phyloP scores from a whole-genome alignment of 1,284 basidiomycete species.

The Ganoderma leucocontextum region DNA sequence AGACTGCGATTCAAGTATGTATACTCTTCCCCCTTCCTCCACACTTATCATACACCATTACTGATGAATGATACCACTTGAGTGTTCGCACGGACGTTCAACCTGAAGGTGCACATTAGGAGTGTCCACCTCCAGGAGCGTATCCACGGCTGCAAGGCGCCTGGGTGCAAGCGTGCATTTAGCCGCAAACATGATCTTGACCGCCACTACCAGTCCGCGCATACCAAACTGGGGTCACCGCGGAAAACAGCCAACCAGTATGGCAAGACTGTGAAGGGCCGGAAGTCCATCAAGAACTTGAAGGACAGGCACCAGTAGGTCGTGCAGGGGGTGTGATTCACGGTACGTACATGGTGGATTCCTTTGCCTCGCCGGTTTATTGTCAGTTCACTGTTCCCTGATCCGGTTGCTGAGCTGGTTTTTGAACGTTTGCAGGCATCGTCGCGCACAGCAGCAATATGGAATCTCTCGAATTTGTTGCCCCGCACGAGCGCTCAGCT shows the following conservation, averaged over 20 bases:
- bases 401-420: neutral
- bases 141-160: slow-evolving; percentile 7
- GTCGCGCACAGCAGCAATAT: slow-evolving; percentile 15
- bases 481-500: slow-evolving; percentile 10
- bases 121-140: slow-evolving; percentile 22
- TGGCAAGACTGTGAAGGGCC: neutral
- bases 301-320: neutral
- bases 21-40: neutral
- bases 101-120: slow-evolving; percentile 24
- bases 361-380: too few relatives aligned
- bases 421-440: neutral
- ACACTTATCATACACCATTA: neutral
- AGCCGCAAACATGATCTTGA: slow-evolving; percentile 24
- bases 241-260: neutral
- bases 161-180: slow-evolving; percentile 15
- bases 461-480: slow-evolving; percentile 14
- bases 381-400: neutral
- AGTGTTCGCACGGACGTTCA: slow-evolving; percentile 24
- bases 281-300: slow-evolving; percentile 3
- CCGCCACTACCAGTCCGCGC: slow-evolving; percentile 19
- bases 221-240: slow-evolving; percentile 23
- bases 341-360: slow-evolving; percentile 13
- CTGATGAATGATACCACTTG: neutral
- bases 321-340: slow-evolving; percentile 15
- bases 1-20: slow-evolving; percentile 1